These are phyloP conservation scores for Aschersonia sp. DNA, from an alignment of 2,329 filamentous ascomycete genomes.

Conservation along the genomic window DNA sequence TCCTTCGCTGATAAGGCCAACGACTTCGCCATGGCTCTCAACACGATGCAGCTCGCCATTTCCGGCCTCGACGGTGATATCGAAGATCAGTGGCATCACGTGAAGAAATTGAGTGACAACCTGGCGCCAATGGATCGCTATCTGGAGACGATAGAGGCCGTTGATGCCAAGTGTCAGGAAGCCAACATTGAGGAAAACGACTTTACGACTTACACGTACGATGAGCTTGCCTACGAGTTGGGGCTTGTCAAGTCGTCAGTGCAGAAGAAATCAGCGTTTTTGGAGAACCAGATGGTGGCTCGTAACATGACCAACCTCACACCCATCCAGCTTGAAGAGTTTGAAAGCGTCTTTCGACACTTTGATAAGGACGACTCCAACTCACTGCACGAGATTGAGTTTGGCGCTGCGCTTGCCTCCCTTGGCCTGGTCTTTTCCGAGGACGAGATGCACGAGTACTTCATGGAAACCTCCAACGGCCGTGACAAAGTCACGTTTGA, in stretches of 20 bases:
- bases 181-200: slow-evolving; percentile 99
- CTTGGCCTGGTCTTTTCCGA: slow-evolving; percentile 93
- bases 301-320: slow-evolving; percentile 98
- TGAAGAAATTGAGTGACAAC: slow-evolving; percentile 71
- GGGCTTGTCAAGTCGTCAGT: slow-evolving; percentile 83
- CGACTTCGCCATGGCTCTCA: slow-evolving; percentile 88
- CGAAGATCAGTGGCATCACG: slow-evolving; percentile 84
- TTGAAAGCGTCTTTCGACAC: slow-evolving; percentile 95
- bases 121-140: slow-evolving; percentile 84
- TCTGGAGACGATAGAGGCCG: slow-evolving; percentile 68
- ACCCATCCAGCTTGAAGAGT: slow-evolving; percentile 95
- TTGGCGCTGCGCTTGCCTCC: slow-evolving; percentile 89
- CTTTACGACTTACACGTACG: slow-evolving; percentile 98
- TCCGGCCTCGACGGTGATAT: slow-evolving; percentile 96
- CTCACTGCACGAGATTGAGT: slow-evolving; percentile 82
- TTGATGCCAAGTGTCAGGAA: slow-evolving; percentile 83
- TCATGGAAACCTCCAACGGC: slow-evolving; percentile 70
- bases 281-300: slow-evolving; percentile 97
- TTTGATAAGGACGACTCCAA: slow-evolving; percentile 93
- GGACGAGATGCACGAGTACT: slow-evolving; percentile 95
- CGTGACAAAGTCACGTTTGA: slow-evolving; percentile 82
- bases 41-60: slow-evolving; percentile 87
- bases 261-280: slow-evolving; percentile 88
- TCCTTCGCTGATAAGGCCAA: slow-evolving; percentile 97
- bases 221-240: slow-evolving; percentile 89